These are phyloP conservation scores for Adenanthera pavonina DNA, from an alignment of 306 rosid species.

Conservation along the genomic window DNA sequence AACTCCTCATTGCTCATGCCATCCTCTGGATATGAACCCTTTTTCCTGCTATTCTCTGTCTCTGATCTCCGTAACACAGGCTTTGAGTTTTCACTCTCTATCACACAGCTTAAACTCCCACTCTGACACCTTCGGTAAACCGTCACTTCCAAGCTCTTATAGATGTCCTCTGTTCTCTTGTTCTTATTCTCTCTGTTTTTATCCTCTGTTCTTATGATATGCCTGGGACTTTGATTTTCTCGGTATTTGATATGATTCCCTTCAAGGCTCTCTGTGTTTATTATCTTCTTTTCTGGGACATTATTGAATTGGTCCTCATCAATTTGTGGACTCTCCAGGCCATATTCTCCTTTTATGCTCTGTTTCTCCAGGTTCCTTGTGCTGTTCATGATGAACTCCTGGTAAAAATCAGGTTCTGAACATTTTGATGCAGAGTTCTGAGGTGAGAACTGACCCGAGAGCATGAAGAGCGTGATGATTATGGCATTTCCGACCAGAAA, in stretches of 20 bases:
- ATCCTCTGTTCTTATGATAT: background rate
- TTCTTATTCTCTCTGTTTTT: background rate
- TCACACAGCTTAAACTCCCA: slow-evolving; percentile 38
- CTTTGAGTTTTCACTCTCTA: slow-evolving; percentile 37
- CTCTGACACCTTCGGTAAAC: slow-evolving; percentile 58
- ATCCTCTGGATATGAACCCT: slow-evolving; percentile 58
- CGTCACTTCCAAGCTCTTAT: slow-evolving; percentile 34
- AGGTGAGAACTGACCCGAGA: slow-evolving; percentile 61
- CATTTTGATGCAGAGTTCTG: slow-evolving; percentile 32
- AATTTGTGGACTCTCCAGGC: slow-evolving; percentile 42
- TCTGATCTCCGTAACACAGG: slow-evolving; percentile 53
- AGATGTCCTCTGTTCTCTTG: slow-evolving; percentile 30
- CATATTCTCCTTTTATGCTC: slow-evolving; percentile 28
- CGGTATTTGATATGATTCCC: background rate
- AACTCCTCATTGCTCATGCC: slow-evolving; percentile 81
- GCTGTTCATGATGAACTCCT: slow-evolving; percentile 55
- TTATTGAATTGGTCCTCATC: background rate
- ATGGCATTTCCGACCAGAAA: slow-evolving; percentile 77
- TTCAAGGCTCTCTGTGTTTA: background rate
- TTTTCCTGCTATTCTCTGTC: slow-evolving; percentile 50
- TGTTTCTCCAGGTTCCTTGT: slow-evolving; percentile 38
- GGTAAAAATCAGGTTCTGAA: slow-evolving; percentile 50
- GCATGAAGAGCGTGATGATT: slow-evolving; percentile 65
- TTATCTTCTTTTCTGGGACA: background rate
- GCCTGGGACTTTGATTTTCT: background rate